Base-by-base conservation (phyloP, 305 asterid species). In the Rubia tinctorum region DNA sequence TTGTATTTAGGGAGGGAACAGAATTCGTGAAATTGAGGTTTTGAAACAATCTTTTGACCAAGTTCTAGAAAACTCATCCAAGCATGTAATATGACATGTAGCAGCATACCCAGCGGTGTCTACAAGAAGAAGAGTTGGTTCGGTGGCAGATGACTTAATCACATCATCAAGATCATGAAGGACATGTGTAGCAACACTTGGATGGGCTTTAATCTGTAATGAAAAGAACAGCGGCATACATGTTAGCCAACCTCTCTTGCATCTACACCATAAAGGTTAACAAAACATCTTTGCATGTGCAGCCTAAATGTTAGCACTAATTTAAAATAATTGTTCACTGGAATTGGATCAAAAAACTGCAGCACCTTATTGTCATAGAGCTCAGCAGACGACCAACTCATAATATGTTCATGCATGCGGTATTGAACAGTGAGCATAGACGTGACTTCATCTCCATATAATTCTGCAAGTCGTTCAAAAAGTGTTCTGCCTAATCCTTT, bases 371-470 rank as follows among this genome's bases (percentile, higher is more conserved):
- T 92, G 37, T 87, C 77, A 75, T 95, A 95, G 64, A 92, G 93
- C 84, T 90, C 99, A 75, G 86, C 69, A 15, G 99, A 91, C 13
- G 98, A 94, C 99, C 99, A 94, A 71, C 89, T 90, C 99, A 94
- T 94, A 77, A 94, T 91, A 78, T 84, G 92, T 73, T 89, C 89
- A 68, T 94, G 96, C 99, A 95, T 95, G 76, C 99, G 99, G 81
- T 95, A 95, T 83, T 95, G 99, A 77, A 95, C 97, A 75, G 98
- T 92, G 79, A 95, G 99, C 99, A 95, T 95, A 72, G 95, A 90
- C 82, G 71, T 89, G 82, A 86, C 85, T 30, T 85, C 91, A 76
- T 90, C 92, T 65, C 96, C 92, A 83, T 95, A 90, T 80, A 92
- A 81, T 62, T 92, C 95, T 0, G 96, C 90, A 69, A 95, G 93